Evolutionary conservation across 2,329 filamentous ascomycete genomes (phyloP).

Genomic region (Xylaria sp.): DNA sequence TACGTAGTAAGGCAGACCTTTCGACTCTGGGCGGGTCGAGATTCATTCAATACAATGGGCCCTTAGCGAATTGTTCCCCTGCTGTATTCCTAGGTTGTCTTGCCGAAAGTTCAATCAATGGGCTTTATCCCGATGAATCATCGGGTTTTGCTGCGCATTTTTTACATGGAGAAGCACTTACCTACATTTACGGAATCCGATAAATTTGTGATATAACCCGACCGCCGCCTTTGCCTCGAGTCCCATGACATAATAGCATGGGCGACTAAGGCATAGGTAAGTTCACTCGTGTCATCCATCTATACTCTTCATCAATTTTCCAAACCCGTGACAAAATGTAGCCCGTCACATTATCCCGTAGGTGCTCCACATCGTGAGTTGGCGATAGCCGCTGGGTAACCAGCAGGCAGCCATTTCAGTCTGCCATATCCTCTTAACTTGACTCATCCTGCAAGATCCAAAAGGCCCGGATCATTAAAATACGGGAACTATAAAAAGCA

Average conservation of each 20-base stretch:
- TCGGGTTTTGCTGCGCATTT: neutral
- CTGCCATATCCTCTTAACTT: neutral
- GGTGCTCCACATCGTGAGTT: slow-evolving; percentile 13
- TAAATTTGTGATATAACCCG: neutral
- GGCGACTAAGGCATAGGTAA: slow-evolving; percentile 1
- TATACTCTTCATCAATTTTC: neutral
- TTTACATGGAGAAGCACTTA: neutral
- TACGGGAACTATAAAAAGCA: slow-evolving; percentile 29
- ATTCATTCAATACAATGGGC: slow-evolving; percentile 8
- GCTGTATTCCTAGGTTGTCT: slow-evolving; percentile 2
- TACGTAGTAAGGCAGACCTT: slow-evolving; percentile 9
- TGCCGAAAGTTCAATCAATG: slow-evolving; percentile 9
- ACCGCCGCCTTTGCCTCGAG: neutral
- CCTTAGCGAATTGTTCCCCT: slow-evolving; percentile 16
- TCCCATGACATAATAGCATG: neutral
- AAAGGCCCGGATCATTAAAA: slow-evolving; percentile 17
- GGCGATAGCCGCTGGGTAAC: neutral
- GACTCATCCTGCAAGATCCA: slow-evolving; percentile 20
- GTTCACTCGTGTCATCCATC: slow-evolving; percentile 10
- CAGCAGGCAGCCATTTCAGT: neutral
- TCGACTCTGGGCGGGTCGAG: slow-evolving; percentile 16
- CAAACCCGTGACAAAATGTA: neutral
- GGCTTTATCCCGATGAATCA: neutral
- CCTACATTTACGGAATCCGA: neutral
- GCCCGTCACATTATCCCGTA: slow-evolving; percentile 4